Evolutionary conservation across 352 stramenopile genomes (phyloP), one percentile per base, ranked within the genome.

Genomic region (Peronosclerospora sorghi): DNA sequence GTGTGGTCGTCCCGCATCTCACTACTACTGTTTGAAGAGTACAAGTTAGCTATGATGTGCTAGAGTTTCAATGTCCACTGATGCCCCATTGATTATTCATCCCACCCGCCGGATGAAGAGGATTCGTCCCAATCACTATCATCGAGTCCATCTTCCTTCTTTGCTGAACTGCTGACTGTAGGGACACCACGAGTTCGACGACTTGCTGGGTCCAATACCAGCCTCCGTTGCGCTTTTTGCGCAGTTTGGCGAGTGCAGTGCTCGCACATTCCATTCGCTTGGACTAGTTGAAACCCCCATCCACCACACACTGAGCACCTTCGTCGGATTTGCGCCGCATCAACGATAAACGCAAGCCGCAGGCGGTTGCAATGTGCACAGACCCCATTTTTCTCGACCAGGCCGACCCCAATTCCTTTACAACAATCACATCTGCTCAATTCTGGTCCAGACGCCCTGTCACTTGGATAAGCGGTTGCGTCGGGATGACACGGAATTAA

Each of bases 301-400:
- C 70, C 70, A 8, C 57, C 48, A 47, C 73, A 86, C 8, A 58
- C 48, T 0, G 66, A 56, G 43, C 73, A 86, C 0, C 66, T 57
- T 35, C 61, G 60, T 9, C 62, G 66, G 44, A 86, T 75, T 19
- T 76, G 65, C 20, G 66, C 64, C 12, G 73, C 78, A 26, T 73
- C 70, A 13, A 86, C 65, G 54, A 86, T 83, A 38, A 86, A 83
- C 10, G 72, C 73, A 32, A 83, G 68, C 1, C 62, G 61, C 32
- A 86, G 51, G 2, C 73, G 70, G 32, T 86, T 83, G 51, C 73
- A 86, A 46, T 86, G 70, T 9, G 62, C 62, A 27, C 73, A 86
- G 7, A 75, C 54, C 5, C 70, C 73, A 34, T 86, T 86, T 59
- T 82, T 82, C 54, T 86, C 68, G 4, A 76, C 68, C 17, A 86